Conservation (phyloP, 1,284 basidiomycete genomes). For the Irpex lacteus region DNA sequence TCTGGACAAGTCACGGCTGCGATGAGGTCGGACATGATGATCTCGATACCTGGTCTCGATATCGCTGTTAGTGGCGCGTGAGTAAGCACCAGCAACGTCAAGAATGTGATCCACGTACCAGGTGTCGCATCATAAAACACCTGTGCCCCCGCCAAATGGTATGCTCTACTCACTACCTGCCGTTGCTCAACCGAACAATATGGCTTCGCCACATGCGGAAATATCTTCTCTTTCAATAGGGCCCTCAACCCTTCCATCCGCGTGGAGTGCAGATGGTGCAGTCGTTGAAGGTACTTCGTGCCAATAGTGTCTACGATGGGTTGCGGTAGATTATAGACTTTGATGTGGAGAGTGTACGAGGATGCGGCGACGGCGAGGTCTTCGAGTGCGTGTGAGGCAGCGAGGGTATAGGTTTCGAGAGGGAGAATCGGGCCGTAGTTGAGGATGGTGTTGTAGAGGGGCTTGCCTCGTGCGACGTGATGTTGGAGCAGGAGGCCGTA, state of each 20-base stretch:
- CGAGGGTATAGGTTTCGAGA: conserved; percentile 37
- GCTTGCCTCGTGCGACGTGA: conserved; percentile 20
- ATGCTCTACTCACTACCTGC: conserved; percentile 20
- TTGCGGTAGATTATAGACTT: conserved; percentile 32
- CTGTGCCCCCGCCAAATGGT: not conserved
- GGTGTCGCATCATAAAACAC: not conserved
- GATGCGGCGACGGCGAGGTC: conserved; percentile 35
- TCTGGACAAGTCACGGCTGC: not conserved
- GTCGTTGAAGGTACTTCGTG: conserved; percentile 37
- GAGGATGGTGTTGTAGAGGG: conserved; percentile 30
- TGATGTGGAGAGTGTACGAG: conserved; percentile 32
- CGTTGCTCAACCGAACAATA: conserved; percentile 29
- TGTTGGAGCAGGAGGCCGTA: conserved; percentile 28
- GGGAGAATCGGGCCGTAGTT: conserved; percentile 26
- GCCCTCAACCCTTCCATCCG: conserved; percentile 35
- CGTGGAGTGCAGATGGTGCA: conserved; percentile 37
- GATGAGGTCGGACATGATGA: not conserved
- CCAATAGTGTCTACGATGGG: conserved; percentile 34
- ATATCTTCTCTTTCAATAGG: conserved; percentile 33
- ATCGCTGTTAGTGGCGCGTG: not conserved
- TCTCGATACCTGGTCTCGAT: not conserved
- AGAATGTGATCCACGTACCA: not conserved
- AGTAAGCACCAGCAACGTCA: too few relatives aligned
- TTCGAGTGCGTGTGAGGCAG: conserved; percentile 31
- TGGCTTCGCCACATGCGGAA: conserved; percentile 26